Conservation (phyloP, 352 stramenopile genomes). For the Phytopythium ostracodes region DNA sequence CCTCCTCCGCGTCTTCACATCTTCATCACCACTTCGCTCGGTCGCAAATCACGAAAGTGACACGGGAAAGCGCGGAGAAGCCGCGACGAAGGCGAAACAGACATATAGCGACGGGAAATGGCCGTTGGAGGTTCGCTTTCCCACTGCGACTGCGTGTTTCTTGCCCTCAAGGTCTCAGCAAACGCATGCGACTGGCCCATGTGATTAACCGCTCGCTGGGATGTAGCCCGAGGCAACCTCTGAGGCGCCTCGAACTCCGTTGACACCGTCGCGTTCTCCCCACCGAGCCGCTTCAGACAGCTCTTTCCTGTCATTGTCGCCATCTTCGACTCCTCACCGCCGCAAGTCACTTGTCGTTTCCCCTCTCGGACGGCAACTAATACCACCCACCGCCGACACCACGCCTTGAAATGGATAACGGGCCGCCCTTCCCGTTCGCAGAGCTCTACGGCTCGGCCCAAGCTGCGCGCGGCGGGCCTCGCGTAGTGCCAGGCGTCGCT, state of each 20-base stretch:
- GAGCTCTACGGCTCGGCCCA: conserved; percentile 32
- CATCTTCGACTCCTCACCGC: background rate
- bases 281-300: background rate
- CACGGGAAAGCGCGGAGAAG: conserved; percentile 8
- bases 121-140: background rate
- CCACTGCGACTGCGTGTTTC: background rate
- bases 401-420: conserved; percentile 27
- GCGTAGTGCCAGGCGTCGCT: conserved; percentile 44
- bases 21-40: background rate
- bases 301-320: background rate
- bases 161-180: background rate
- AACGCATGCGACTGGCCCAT: background rate
- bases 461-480: conserved; percentile 21
- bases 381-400: background rate
- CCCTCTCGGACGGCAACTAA: background rate
- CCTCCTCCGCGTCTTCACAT: background rate
- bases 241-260: background rate
- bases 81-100: conserved; percentile 1
- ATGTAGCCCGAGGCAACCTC: background rate
- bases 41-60: conserved; percentile 1
- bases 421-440: conserved; percentile 38
- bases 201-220: background rate
- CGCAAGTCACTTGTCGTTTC: conserved; percentile 4
- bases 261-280: background rate
- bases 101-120: background rate